Evolutionary conservation across 208 protist genomes (phyloP).

Genomic region (Wallacemonas sp.): DNA sequence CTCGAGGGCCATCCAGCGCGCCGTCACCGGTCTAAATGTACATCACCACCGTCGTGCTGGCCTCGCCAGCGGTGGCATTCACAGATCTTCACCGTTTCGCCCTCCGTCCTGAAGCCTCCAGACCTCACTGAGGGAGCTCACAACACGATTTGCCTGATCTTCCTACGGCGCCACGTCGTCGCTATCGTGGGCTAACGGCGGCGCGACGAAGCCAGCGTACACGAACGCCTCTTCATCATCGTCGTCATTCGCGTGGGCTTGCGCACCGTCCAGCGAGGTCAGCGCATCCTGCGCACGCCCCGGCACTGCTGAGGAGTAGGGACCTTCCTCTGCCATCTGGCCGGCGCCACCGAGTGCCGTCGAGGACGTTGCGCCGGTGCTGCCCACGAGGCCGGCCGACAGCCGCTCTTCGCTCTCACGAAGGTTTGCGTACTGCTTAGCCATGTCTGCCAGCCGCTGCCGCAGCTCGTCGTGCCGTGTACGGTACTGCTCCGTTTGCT

Average conservation of each 20-base stretch:
- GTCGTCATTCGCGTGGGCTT: not conserved
- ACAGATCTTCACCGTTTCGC: no score
- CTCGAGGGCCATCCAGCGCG: no score
- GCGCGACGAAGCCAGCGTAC: slow-evolving; percentile 51
- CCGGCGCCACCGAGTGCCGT: not conserved
- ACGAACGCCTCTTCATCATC: slow-evolving; percentile 1
- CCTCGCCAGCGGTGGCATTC: no score
- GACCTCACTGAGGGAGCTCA: no score
- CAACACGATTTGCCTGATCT: no score
- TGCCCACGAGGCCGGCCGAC: not conserved
- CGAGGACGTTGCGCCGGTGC: not conserved
- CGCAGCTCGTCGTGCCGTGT: slow-evolving; percentile 67
- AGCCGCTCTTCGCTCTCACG: slow-evolving; percentile 14
- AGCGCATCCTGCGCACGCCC: no score
- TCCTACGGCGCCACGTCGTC: no score
- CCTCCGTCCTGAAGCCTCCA: no score
- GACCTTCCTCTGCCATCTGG: not conserved
- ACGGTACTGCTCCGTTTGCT: slow-evolving; percentile 80
- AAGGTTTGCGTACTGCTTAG: slow-evolving; percentile 28
- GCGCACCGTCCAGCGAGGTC: no score
- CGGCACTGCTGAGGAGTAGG: slow-evolving; percentile 1
- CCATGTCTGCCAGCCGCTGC: slow-evolving; percentile 49
- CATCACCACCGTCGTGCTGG: no score
- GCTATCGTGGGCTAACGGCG: slow-evolving; percentile 10
- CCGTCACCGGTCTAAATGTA: no score